phyloP scores from a whole-genome alignment of 257 asterid genomes.

The Cruciata laevipes region DNA sequence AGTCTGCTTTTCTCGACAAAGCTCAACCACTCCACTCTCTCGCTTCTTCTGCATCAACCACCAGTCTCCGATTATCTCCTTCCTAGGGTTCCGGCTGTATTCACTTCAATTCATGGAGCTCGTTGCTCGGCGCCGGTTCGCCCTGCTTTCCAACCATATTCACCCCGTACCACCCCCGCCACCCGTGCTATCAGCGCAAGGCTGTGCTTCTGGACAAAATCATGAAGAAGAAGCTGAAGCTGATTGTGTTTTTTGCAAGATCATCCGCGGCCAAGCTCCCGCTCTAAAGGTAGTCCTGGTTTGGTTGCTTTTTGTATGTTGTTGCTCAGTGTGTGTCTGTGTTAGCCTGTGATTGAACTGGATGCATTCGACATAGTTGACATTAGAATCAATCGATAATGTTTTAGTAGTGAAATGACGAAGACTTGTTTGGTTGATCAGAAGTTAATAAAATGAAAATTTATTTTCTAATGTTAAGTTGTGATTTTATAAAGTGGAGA shows the following conservation, averaged over 20 bases:
- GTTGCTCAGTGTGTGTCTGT: not conserved
- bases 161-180: conserved; percentile 21
- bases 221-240: conserved; percentile 8
- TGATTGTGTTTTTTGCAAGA: conserved; percentile 70
- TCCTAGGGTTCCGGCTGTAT: not conserved
- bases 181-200: conserved; percentile 12
- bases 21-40: conserved; percentile 1
- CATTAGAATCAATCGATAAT: too few relatives aligned
- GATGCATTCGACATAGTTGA: not conserved
- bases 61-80: not conserved
- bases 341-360: not conserved
- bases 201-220: conserved; percentile 20
- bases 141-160: conserved; percentile 59
- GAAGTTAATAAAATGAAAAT: not conserved
- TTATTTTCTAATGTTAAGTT: too few relatives aligned
- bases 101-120: conserved; percentile 27
- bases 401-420: not conserved
- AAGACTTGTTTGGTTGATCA: not conserved
- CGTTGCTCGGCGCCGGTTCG: conserved; percentile 68
- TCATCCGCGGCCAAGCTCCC: conserved; percentile 62
- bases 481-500: not conserved
- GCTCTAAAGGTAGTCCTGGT: conserved; percentile 50
- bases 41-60: not conserved
- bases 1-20: not conserved
- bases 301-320: not conserved